Percentiles rank a stretch among this genome's conserved stretches.
These are phyloP conservation scores for Fomes fomentarius DNA, from an alignment of 1,284 basidiomycete species.

Conservation along the genomic window DNA sequence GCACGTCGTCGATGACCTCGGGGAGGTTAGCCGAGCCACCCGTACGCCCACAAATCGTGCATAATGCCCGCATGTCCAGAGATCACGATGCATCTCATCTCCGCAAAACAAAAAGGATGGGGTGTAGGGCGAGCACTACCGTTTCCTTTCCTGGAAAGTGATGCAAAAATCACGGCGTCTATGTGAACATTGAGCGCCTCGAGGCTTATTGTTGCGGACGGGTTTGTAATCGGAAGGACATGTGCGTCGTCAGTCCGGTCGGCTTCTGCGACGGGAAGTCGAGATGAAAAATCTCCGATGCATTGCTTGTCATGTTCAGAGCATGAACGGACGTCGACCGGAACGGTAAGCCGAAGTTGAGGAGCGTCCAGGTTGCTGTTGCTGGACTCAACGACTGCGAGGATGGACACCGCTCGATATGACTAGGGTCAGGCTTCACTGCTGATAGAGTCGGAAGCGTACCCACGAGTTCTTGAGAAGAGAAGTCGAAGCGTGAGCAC, in stretches of 20 bases:
- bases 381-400: no score
- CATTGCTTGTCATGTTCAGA: background rate
- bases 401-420: background rate
- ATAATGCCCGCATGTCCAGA: background rate
- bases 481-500: background rate
- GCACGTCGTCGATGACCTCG: no score
- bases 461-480: background rate
- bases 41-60: slow-evolving; percentile 4
- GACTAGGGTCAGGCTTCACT: background rate
- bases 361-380: background rate
- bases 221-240: background rate
- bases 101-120: slow-evolving; percentile 19
- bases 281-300: background rate
- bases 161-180: background rate
- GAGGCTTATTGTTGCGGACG: slow-evolving; percentile 10
- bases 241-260: slow-evolving; percentile 1
- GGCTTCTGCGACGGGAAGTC: background rate
- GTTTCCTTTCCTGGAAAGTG: slow-evolving; percentile 11
- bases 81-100: slow-evolving; percentile 3
- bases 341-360: background rate
- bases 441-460: background rate
- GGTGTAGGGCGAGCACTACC: slow-evolving; percentile 10
- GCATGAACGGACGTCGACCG: background rate
- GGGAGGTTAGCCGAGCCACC: slow-evolving; percentile 2
- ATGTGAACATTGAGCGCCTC: background rate